Conservation (phyloP, 306 rosid species). For the Dryas alaskensis region DNA sequence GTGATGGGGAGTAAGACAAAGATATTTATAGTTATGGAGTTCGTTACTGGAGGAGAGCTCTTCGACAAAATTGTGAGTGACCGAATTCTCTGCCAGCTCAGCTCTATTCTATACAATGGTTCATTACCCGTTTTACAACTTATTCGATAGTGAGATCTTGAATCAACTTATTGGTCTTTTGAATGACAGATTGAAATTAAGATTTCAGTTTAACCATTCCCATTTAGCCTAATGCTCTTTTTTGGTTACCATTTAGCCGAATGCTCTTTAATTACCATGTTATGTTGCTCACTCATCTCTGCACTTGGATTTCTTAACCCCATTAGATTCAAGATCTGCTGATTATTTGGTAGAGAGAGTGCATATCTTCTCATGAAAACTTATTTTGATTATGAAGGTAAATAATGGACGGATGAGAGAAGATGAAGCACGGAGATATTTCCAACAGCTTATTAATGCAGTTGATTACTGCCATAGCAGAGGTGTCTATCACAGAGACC, state of each 20-base stretch:
- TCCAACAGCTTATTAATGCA: conserved; percentile 94
- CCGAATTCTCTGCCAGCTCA: conserved; percentile 13
- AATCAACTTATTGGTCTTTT: no score
- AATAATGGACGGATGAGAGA: conserved; percentile 91
- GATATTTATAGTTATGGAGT: conserved; percentile 91
- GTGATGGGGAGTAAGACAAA: conserved; percentile 96
- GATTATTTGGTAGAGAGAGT: conserved; percentile 6
- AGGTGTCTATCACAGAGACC: conserved; percentile 94
- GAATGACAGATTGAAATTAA: background rate
- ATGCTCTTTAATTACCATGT: conserved; percentile 3
- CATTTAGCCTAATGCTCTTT: conserved; percentile 3
- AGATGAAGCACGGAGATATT: conserved; percentile 85
- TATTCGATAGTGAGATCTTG: no score
- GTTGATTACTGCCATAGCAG: conserved; percentile 99
- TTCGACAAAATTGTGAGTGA: conserved; percentile 94
- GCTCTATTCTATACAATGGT: background rate
- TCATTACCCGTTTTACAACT: background rate
- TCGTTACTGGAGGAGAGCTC: conserved; percentile 96
- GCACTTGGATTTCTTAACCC: conserved; percentile 17
- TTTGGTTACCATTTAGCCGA: background rate
- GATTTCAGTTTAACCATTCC: conserved; percentile 1
- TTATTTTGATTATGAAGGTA: conserved; percentile 51
- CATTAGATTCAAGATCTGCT: background rate
- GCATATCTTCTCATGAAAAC: conserved; percentile 17
- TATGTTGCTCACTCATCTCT: conserved; percentile 12